Evolutionary conservation across 1,284 basidiomycete genomes (phyloP).

Genomic region (Sanguinoderma infundibulare): DNA sequence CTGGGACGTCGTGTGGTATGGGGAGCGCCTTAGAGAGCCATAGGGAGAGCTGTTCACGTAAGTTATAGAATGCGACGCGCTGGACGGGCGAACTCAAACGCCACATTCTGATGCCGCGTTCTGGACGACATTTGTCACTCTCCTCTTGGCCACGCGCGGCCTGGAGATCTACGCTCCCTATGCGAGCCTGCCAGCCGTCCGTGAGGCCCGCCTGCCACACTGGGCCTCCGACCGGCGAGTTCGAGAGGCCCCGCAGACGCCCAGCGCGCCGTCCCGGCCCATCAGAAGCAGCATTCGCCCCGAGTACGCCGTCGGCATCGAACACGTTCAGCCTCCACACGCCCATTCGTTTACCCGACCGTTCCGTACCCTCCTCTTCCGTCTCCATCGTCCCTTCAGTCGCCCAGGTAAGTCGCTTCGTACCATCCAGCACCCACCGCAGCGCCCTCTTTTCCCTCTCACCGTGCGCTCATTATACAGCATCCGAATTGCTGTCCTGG

Average conservation of each 20-base stretch:
- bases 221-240: not conserved
- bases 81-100: constrained; percentile 30
- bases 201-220: not conserved
- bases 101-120: constrained; percentile 36
- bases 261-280: constrained; percentile 18
- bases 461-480: not conserved
- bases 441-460: not conserved
- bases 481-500: not conserved
- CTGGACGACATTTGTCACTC: constrained; percentile 24
- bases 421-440: constrained; percentile 3
- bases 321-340: constrained; percentile 20
- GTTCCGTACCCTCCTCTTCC: constrained; percentile 10
- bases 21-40: constrained; percentile 14
- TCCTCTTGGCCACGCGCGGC: constrained; percentile 17
- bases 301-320: constrained; percentile 26
- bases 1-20: constrained; percentile 14
- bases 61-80: constrained; percentile 23
- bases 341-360: constrained; percentile 15
- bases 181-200: not conserved
- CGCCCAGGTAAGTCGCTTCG: not conserved
- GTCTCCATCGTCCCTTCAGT: constrained; percentile 1
- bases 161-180: constrained; percentile 19
- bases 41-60: constrained; percentile 26
- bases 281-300: constrained; percentile 24
- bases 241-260: constrained; percentile 9